These are phyloP conservation scores for Benincasa hispida DNA, from an alignment of 306 rosid genomes.

Conservation along the genomic window DNA sequence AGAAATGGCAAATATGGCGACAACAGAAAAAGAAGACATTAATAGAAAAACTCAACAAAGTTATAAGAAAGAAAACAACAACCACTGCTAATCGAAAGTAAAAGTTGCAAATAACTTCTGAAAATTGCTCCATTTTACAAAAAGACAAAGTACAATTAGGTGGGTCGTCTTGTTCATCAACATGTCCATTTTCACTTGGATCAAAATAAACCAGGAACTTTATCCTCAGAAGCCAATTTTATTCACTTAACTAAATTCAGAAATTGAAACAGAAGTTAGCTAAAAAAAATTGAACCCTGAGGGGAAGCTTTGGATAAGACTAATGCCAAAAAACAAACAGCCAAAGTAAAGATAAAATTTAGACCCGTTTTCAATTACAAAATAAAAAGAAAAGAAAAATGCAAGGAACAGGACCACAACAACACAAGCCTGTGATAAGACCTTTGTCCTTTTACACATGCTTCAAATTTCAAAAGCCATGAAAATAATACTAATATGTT, in stretches of 20 bases:
- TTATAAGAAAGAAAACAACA: background rate
- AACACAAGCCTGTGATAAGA: slow-evolving; percentile 12
- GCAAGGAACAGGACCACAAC: slow-evolving; percentile 31
- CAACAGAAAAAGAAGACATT: background rate
- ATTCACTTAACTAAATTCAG: background rate
- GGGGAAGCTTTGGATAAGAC: background rate
- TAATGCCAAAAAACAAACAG: background rate
- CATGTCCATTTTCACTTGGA: background rate
- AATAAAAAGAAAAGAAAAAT: background rate
- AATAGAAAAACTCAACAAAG: background rate
- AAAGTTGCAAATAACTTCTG: background rate
- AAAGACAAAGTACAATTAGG: background rate
- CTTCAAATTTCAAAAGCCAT: background rate
- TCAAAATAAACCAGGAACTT: background rate
- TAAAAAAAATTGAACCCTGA: background rate
- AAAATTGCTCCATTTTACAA: background rate
- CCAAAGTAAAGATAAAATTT: background rate
- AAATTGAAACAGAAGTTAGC: background rate
- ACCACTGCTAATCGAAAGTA: background rate
- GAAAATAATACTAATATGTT: background rate
- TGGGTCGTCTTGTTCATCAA: background rate
- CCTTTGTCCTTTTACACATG: background rate
- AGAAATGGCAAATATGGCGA: background rate
- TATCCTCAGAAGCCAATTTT: background rate
- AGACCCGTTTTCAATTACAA: background rate